A percentile compares a stretch with the other conserved stretches of the same genome.
Evolutionary conservation across 164 flowering plant genomes (phyloP).

Genomic region (Cinnamomum chago): DNA sequence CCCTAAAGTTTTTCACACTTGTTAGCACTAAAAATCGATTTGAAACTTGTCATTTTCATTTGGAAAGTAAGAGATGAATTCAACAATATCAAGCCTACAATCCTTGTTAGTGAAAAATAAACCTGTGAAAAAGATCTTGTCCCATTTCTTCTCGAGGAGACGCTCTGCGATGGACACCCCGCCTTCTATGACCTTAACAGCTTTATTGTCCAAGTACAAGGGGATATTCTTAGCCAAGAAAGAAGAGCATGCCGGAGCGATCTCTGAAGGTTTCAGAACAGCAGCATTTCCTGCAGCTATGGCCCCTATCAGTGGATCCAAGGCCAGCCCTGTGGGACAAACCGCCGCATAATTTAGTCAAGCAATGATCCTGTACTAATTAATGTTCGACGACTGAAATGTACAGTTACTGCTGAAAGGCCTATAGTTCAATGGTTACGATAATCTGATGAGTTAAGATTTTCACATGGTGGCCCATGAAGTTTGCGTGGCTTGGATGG

Average conservation of each 20-base stretch:
- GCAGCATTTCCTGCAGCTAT: slow-evolving; percentile 79
- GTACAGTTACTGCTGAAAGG: not conserved
- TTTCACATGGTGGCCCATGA: too few species aligned
- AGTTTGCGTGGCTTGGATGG: too few species aligned
- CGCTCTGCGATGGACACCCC: slow-evolving; percentile 36
- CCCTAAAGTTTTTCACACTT: slow-evolving; percentile 33
- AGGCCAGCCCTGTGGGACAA: slow-evolving; percentile 41
- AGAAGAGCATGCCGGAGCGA: slow-evolving; percentile 60
- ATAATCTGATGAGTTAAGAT: not conserved
- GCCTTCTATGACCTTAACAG: slow-evolving; percentile 66
- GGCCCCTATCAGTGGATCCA: slow-evolving; percentile 93
- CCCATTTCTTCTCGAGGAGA: slow-evolving; percentile 71
- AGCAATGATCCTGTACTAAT: not conserved
- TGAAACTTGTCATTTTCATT: not conserved
- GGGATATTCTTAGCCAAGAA: slow-evolving; percentile 56
- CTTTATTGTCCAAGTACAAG: slow-evolving; percentile 52
- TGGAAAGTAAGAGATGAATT: not conserved
- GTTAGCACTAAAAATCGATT: not conserved
- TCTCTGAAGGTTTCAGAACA: slow-evolving; percentile 82
- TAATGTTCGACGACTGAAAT: not conserved
- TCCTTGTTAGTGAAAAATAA: not conserved
- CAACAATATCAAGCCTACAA: too few species aligned
- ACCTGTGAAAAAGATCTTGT: slow-evolving; percentile 96
- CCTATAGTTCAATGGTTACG: not conserved
- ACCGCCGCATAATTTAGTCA: not conserved